Evolutionary conservation across 345 rosid species (phyloP), one percentile per base, ranked within the genome.

Genomic region (Cardamine occulta): DNA sequence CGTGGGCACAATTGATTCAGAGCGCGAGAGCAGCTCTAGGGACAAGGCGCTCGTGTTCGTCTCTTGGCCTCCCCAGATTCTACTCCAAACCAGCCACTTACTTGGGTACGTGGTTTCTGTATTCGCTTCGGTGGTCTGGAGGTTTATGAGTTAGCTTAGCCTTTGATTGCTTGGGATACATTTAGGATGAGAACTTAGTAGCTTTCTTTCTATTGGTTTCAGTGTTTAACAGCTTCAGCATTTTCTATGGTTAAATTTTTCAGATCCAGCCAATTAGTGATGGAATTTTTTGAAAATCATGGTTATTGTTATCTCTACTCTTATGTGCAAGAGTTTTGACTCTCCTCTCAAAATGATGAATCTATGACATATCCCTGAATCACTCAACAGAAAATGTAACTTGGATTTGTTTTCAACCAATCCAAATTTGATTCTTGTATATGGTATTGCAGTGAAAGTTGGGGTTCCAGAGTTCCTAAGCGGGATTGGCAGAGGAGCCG

Each of bases 391-490:
- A 17, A 7, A 11, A 40, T 26, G 72, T 42, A 47, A n/a, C n/a
- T n/a, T n/a, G n/a, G n/a, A n/a, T n/a, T n/a, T n/a, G n/a, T n/a
- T n/a, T n/a, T n/a, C n/a, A n/a, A n/a, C n/a, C n/a, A n/a, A n/a
- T n/a, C n/a, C n/a, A 52, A 28, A 21, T 51, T 23, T 63, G 48
- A 28, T 61, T 52, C 34, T 73, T 21, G 66, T 64, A 24, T 39
- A 70, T 83, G 32, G 34, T 55, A 37, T 62, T 83, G 79, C 86
- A 89, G 97, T 84, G 47, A 91, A 91, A 81, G 95, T 89, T 49
- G 97, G 97, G 63, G 85, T 91, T 59, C 91, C 89, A 0, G 97
- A 91, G 85, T 93, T 93, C 63, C 75, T 89, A 66, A 82, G 72
- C 64, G 96, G 95, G 26, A 85, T 91, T 19, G 93, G 98, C 19